These are phyloP conservation scores for Penicillium sp. DNA, from an alignment of 2,329 filamentous ascomycete species.

Conservation along the genomic window DNA sequence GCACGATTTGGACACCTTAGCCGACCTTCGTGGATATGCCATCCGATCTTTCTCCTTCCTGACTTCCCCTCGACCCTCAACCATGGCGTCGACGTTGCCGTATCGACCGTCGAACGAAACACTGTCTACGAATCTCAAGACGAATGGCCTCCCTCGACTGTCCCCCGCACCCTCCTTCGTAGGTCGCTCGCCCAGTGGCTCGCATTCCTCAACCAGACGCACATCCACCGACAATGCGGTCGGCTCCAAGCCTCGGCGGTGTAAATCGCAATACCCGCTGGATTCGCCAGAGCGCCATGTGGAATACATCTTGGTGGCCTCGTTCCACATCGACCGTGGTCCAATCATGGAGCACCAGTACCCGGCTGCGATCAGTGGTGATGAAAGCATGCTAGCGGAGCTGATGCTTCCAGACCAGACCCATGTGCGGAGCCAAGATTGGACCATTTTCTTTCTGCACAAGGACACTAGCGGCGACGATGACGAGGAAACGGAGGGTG, in stretches of 20 bases:
- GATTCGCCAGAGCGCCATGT: slow-evolving; percentile 82
- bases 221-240: slow-evolving; percentile 39
- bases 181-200: slow-evolving; percentile 49
- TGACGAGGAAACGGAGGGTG: slow-evolving; percentile 57
- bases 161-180: slow-evolving; percentile 57
- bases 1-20: background rate
- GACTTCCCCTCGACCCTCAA: slow-evolving; percentile 11
- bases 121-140: slow-evolving; percentile 49
- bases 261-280: slow-evolving; percentile 72
- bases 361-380: slow-evolving; percentile 86
- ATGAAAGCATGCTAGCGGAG: slow-evolving; percentile 97
- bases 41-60: slow-evolving; percentile 13
- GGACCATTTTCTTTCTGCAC: slow-evolving; percentile 98
- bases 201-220: slow-evolving; percentile 35
- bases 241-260: slow-evolving; percentile 49
- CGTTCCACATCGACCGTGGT: slow-evolving; percentile 92
- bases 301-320: slow-evolving; percentile 95
- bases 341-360: slow-evolving; percentile 99
- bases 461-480: slow-evolving; percentile 86
- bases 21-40: slow-evolving; percentile 3
- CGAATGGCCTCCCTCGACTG: slow-evolving; percentile 51
- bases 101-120: slow-evolving; percentile 40
- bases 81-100: slow-evolving; percentile 36
- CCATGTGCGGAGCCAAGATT: slow-evolving; percentile 90
- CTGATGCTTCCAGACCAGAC: slow-evolving; percentile 97